Percentiles rank a stretch among this genome's conserved stretches.
Conservation (phyloP, 1,139 yeast genomes). For the Kodamaea alishanica region DNA sequence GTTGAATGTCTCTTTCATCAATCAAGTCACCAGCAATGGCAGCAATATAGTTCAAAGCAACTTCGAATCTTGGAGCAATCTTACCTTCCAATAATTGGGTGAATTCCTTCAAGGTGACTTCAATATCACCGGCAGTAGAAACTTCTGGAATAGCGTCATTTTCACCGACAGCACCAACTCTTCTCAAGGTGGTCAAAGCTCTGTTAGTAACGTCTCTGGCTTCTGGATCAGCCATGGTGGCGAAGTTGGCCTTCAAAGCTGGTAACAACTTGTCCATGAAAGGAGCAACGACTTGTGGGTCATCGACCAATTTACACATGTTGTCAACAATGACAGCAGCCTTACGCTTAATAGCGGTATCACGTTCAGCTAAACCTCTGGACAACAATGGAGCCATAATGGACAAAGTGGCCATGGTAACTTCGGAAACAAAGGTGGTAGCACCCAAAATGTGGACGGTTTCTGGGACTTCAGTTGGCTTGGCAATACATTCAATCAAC, state of each 20-base stretch:
- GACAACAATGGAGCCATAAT: constrained; percentile 98
- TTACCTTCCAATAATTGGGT: constrained; percentile 67
- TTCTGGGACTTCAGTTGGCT: constrained; percentile 97
- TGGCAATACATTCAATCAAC: constrained; percentile 93
- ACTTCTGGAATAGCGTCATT: constrained; percentile 92
- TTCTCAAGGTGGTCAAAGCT: constrained; percentile 94
- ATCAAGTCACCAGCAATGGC: constrained; percentile 98
- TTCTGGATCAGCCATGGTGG: constrained; percentile 99
- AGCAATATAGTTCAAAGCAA: constrained; percentile 79
- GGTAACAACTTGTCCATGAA: constrained; percentile 94
- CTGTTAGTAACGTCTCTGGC: constrained; percentile 98
- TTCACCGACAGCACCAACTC: constrained; percentile 96
- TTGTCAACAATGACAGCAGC: constrained; percentile 98
- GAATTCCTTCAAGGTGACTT: constrained; percentile 81
- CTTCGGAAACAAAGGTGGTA: constrained; percentile 98
- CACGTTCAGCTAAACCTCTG: constrained; percentile 99
- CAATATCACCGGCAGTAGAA: constrained; percentile 95
- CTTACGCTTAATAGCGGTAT: constrained; percentile 98
- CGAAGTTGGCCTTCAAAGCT: constrained; percentile 88
- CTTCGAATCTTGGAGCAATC: constrained; percentile 71
- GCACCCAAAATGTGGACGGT: constrained; percentile 99
- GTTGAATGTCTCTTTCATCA: constrained; percentile 95
- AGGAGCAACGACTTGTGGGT: constrained; percentile 99
- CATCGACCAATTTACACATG: constrained; percentile 99
- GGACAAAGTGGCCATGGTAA: constrained; percentile 98